phyloP scores from a whole-genome alignment of 768 basidiomycete species.

The Piloderma croceum region DNA sequence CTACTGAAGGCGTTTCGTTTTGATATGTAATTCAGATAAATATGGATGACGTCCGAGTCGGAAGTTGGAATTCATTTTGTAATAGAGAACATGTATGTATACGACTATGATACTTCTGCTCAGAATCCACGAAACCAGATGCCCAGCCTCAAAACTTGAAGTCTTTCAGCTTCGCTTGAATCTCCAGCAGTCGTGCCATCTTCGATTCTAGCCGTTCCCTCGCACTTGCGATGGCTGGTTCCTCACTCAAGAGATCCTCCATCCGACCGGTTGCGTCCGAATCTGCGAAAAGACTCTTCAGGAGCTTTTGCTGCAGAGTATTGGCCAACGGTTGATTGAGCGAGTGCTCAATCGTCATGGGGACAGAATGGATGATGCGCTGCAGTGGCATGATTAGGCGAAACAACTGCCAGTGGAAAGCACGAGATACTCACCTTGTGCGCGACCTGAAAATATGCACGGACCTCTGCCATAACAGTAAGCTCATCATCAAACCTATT shows the following conservation, averaged over 20 bases:
- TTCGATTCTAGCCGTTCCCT: conserved; percentile 27
- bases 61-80: too few relatives aligned
- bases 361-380: conserved; percentile 53
- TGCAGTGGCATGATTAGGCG: too few relatives aligned
- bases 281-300: conserved; percentile 29
- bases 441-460: conserved; percentile 52
- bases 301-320: conserved; percentile 31
- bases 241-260: conserved; percentile 34
- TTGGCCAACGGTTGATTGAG: conserved; percentile 37
- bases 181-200: conserved; percentile 25
- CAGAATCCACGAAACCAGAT: too few relatives aligned
- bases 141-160: too few relatives aligned
- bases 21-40: too few relatives aligned
- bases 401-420: background rate
- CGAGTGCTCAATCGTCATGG: conserved; percentile 42
- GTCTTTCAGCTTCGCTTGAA: too few relatives aligned
- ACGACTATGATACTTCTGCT: too few relatives aligned
- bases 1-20: conserved; percentile 1
- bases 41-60: too few relatives aligned
- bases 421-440: conserved; percentile 37
- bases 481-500: conserved; percentile 47
- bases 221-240: conserved; percentile 27
- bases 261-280: conserved; percentile 11
- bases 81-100: too few relatives aligned
- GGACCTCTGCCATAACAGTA: conserved; percentile 47